Percentiles rank a stretch among this genome's conserved stretches.
Conservation (phyloP, 2,329 filamentous ascomycete species). For the Botrytis elliptica region DNA sequence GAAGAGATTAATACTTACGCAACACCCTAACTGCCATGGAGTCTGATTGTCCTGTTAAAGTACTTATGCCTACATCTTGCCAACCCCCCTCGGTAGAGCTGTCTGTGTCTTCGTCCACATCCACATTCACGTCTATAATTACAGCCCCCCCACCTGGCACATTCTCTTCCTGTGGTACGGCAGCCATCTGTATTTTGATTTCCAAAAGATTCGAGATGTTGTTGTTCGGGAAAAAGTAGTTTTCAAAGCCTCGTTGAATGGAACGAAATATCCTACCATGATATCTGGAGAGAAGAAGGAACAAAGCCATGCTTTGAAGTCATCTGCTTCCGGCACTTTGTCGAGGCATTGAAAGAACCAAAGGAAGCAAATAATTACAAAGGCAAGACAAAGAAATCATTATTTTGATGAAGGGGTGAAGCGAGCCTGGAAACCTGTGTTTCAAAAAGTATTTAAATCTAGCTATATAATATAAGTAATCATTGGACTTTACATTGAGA, state of each 20-base stretch:
- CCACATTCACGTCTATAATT: background rate
- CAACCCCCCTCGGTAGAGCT: no score
- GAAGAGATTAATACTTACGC: background rate
- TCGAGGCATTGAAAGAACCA: background rate
- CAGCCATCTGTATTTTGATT: background rate
- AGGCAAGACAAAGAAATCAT: background rate
- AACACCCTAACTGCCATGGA: background rate
- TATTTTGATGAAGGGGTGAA: background rate
- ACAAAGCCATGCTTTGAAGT: constrained; percentile 6
- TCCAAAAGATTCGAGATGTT: background rate
- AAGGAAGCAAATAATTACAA: background rate
- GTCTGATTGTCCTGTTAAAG: background rate
- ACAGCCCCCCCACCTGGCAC: no score
- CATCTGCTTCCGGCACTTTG: constrained; percentile 12
- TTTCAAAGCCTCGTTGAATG: background rate
- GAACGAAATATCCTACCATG: background rate
- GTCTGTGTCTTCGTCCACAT: background rate
- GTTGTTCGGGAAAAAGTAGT: background rate
- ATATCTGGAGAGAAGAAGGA: background rate
- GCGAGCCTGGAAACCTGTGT: background rate
- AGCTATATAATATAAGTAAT: background rate
- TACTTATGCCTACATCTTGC: background rate
- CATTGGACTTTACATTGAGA: background rate
- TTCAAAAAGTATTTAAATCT: background rate
- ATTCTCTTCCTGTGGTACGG: background rate